Evolutionary conservation across 768 basidiomycete species (phyloP).

Genomic region (Termitomyces sp.): DNA sequence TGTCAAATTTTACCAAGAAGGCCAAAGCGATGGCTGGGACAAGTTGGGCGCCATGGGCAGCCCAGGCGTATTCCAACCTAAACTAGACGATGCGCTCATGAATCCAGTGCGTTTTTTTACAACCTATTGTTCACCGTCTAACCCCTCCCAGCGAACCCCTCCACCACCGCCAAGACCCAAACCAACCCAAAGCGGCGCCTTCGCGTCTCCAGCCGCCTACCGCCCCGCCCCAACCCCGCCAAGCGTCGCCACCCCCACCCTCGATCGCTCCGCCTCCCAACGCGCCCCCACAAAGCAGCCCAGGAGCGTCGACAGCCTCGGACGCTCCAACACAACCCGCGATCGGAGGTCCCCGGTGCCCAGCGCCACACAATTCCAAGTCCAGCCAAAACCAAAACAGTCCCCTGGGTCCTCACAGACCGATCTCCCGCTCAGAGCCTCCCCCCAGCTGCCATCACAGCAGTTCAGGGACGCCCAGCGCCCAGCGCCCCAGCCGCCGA

Average conservation of each 20-base stretch:
- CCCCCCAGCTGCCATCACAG: conserved; percentile 11
- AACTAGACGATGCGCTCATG: conserved; percentile 47
- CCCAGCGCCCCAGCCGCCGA: conserved; percentile 47
- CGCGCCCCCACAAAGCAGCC: conserved; percentile 59
- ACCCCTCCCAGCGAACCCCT: conserved; percentile 36
- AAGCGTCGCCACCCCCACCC: conserved; percentile 54
- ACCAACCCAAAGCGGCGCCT: conserved; percentile 20
- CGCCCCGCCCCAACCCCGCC: conserved; percentile 79
- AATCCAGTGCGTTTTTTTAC: conserved; percentile 42
- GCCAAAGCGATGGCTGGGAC: conserved; percentile 78
- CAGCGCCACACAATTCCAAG: conserved; percentile 4
- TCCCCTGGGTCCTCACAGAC: conserved; percentile 59
- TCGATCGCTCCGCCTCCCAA: conserved; percentile 88
- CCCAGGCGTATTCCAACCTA: conserved; percentile 28
- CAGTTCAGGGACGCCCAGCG: conserved; percentile 28
- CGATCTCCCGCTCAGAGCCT: conserved; percentile 48
- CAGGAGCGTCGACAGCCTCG: conserved; percentile 46
- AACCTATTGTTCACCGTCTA: conserved; percentile 8
- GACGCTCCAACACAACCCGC: conserved; percentile 68
- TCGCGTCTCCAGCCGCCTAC: conserved; percentile 51
- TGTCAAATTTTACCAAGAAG: conserved; percentile 97
- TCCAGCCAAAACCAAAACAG: background rate
- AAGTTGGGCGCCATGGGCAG: conserved; percentile 62
- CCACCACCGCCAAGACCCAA: conserved; percentile 49
- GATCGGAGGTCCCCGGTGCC: conserved; percentile 51